Base-by-base conservation (phyloP, 257 asterid genomes). In the Vinca minor region DNA sequence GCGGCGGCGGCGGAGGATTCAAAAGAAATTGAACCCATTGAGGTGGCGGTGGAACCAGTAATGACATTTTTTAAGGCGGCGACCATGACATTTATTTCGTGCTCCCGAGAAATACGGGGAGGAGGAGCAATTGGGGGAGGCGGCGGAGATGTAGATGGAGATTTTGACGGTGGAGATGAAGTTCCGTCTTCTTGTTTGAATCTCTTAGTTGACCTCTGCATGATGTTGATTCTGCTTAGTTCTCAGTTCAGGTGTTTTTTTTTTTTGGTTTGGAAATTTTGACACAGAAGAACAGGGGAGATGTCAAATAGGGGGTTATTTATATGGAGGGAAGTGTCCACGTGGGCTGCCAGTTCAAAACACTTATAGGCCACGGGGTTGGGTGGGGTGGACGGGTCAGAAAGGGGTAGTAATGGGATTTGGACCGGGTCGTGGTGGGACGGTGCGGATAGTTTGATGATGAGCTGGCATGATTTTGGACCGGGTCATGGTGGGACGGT, bases 31-130 rank as follows among this genome's bases (percentile, higher is more conserved):
- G 21, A 32, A 12, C 28, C 57, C 23, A 5, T 26, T 0, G 42
- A 26, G 1, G 63, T 0, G 1, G 71, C 39, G 3, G 76, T 18
- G 8, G 46, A 62, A 4, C 87, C 91, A 0, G 81, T 52, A 4
- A 90, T 82, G 15, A 87, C 90, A 49, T 85, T 79, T 70, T 73
- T 70, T 44, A 89, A 48, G 4, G 97, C 82, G 0, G 89, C 69
- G 1, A 85, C 94, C 92, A 89, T 89, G 63, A 83, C 74, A 0
- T 86, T 79, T n/a, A 67, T 75, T 65, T 87, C 95, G 11, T 87
- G 82, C 15, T 89, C 92, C 1, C 32, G 69, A 17, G 85, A 73
- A 8, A 83, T 65, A 44, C 62, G 63, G 45, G 74, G 79, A 0
- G 71, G 52, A 1, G 53, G 39, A 3, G 48, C 60, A n/a, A 2